Evolutionary conservation across 345 rosid species (phyloP).

Genomic region (Clarkia xantiana): DNA sequence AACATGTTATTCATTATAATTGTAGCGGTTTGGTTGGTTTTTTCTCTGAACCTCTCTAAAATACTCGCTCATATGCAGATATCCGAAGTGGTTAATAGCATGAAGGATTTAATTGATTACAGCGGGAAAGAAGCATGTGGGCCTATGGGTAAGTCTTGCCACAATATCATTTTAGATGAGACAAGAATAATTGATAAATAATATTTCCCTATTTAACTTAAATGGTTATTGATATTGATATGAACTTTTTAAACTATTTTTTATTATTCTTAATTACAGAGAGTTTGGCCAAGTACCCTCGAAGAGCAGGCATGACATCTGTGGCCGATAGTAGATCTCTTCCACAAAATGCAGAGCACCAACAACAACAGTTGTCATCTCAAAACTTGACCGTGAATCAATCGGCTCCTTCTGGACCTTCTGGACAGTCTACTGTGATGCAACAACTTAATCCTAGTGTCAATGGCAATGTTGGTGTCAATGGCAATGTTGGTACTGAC

Average conservation of each 20-base stretch:
- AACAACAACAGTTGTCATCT: conserved; percentile 17
- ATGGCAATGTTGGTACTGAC: conserved; percentile 21
- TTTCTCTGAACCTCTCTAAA: neutral
- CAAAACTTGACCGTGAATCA: conserved; percentile 11
- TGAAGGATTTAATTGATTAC: conserved; percentile 99
- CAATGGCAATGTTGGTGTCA: conserved; percentile 22
- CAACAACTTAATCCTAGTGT: conserved; percentile 26
- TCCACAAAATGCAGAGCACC: conserved; percentile 26
- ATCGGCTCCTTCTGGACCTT: conserved; percentile 9
- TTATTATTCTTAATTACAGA: conserved; percentile 23
- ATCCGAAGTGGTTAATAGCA: conserved; percentile 96
- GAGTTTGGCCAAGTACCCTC: conserved; percentile 48
- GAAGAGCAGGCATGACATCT: conserved; percentile 21
- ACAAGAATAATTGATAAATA: no score
- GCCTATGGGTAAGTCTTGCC: conserved; percentile 73
- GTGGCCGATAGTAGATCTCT: conserved; percentile 14
- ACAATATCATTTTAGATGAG: no score
- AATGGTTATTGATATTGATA: no score
- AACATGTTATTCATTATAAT: no score
- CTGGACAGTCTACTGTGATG: conserved; percentile 21
- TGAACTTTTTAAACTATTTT: neutral
- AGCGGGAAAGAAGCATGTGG: conserved; percentile 84
- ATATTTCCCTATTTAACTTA: no score
- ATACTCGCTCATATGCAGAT: conserved; percentile 29
- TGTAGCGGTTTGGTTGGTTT: neutral